Evolutionary conservation across 1,284 basidiomycete species (phyloP).

Genomic region (Rhodofomes roseus): DNA sequence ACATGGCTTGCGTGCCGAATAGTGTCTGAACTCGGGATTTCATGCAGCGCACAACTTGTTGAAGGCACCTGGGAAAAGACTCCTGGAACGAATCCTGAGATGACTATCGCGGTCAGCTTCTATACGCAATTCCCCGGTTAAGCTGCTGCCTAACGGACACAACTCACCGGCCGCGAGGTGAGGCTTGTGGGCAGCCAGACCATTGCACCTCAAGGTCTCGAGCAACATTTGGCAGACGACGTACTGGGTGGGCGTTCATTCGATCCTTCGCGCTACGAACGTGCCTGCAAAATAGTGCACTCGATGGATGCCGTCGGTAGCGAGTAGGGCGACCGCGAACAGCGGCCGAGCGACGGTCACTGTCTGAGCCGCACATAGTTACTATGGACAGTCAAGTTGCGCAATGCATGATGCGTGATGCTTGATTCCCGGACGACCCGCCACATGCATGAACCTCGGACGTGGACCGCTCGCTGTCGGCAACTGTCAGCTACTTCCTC

Average conservation of each 20-base stretch:
- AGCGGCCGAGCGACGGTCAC: background rate
- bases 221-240: no score
- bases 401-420: no score
- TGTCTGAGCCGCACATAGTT: no score
- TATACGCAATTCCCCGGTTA: background rate
- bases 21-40: background rate
- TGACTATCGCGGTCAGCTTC: background rate
- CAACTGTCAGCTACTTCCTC: background rate
- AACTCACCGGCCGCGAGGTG: background rate
- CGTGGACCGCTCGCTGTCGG: background rate
- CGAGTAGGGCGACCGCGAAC: background rate
- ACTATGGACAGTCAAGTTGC: no score
- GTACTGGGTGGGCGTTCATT: background rate
- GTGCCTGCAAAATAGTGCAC: background rate
- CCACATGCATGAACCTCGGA: background rate
- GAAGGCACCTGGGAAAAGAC: no score
- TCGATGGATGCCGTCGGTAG: background rate
- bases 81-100: background rate
- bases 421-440: background rate
- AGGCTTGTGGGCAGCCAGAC: no score
- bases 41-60: background rate
- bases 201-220: no score
- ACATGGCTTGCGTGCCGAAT: background rate
- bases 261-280: background rate
- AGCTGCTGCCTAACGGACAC: background rate